These are phyloP conservation scores for Colletotrichum karsti DNA, from an alignment of 2,329 filamentous ascomycete genomes.

Conservation along the genomic window DNA sequence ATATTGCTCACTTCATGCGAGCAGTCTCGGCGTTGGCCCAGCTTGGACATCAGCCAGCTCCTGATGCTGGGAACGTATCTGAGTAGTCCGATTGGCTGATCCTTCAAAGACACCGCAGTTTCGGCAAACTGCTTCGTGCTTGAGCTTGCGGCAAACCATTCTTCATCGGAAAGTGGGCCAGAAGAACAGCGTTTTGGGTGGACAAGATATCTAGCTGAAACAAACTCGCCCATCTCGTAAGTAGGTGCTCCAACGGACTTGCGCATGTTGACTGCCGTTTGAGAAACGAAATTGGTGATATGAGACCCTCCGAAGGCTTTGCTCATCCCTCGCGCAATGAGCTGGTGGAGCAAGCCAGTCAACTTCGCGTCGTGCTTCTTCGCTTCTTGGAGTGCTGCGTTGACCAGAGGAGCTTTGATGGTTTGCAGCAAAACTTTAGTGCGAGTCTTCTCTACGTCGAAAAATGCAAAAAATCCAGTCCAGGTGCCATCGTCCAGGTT, in stretches of 20 bases:
- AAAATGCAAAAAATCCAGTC: constrained; percentile 38
- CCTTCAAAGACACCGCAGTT: constrained; percentile 33
- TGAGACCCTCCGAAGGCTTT: constrained; percentile 33
- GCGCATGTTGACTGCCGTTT: constrained; percentile 51
- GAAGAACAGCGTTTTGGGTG: constrained; percentile 29
- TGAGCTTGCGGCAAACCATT: constrained; percentile 43
- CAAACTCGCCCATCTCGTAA: constrained; percentile 46
- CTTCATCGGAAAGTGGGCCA: constrained; percentile 25
- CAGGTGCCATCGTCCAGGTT: constrained; percentile 41
- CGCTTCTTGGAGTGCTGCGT: constrained; percentile 37
- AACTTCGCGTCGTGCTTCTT: constrained; percentile 46
- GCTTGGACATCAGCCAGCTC: constrained; percentile 46
- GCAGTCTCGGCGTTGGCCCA: constrained; percentile 45
- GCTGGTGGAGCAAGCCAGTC: constrained; percentile 48
- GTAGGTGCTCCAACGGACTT: constrained; percentile 37
- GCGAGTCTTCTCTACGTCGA: constrained; percentile 33
- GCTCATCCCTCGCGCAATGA: constrained; percentile 48
- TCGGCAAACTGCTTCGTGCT: constrained; percentile 42
- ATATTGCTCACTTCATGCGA: constrained; percentile 57
- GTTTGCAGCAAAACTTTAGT: constrained; percentile 42
- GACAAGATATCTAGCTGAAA: constrained; percentile 37
- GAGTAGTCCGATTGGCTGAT: constrained; percentile 49
- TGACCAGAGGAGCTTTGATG: constrained; percentile 37
- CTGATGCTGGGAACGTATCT: constrained; percentile 48
- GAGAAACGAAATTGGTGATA: constrained; percentile 43